A percentile compares a stretch with the other conserved stretches of the same genome.
These are phyloP conservation scores for Candida maris DNA, from an alignment of 805 yeast genomes.

Conservation along the genomic window DNA sequence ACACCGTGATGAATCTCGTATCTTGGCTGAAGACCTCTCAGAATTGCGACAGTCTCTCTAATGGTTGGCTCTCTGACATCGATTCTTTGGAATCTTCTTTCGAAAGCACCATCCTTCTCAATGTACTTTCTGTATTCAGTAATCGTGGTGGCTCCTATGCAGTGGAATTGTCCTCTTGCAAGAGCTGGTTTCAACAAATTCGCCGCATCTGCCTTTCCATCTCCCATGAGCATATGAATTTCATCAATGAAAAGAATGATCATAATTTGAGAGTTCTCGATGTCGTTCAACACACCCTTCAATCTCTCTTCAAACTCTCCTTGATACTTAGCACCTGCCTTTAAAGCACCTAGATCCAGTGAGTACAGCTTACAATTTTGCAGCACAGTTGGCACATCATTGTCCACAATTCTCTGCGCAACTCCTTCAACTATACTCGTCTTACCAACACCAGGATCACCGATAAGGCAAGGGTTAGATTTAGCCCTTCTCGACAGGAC, in stretches of 20 bases:
- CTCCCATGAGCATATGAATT: conserved; percentile 99
- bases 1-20: conserved; percentile 98
- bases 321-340: conserved; percentile 98
- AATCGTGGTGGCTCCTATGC: conserved; percentile 97
- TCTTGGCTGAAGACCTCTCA: conserved; percentile 92
- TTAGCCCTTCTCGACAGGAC: conserved; percentile 96
- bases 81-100: conserved; percentile 95
- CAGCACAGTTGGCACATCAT: conserved; percentile 88
- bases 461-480: conserved; percentile 93
- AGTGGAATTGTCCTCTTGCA: conserved; percentile 93
- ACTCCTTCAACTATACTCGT: conserved; percentile 98
- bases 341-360: conserved; percentile 90
- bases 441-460: conserved; percentile 99
- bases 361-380: conserved; percentile 80
- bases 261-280: conserved; percentile 81
- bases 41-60: conserved; percentile 89
- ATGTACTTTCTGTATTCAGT: conserved; percentile 90
- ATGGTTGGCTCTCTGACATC: conserved; percentile 94
- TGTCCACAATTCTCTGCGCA: conserved; percentile 93
- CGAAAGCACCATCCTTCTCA: conserved; percentile 97
- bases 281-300: conserved; percentile 93
- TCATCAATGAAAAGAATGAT: conserved; percentile 94
- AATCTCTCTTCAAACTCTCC: conserved; percentile 98
- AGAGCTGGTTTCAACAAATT: conserved; percentile 94
- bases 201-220: conserved; percentile 96